phyloP scores from a whole-genome alignment of 257 asterid species.

The Nyctanthes arbortristis region DNA sequence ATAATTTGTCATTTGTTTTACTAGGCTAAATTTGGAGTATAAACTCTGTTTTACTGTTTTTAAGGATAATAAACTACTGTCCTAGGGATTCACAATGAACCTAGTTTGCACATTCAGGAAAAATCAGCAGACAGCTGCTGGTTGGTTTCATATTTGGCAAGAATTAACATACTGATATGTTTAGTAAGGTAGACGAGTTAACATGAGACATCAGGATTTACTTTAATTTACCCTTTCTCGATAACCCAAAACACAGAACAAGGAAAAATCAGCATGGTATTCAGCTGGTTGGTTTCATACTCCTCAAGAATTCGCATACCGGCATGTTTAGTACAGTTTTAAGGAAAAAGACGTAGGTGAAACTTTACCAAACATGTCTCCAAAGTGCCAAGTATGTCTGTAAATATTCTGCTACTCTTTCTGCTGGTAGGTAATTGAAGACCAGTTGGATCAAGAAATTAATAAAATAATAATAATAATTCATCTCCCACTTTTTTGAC shows the following conservation, averaged over 20 bases:
- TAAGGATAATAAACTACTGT: neutral
- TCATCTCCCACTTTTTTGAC: conserved; percentile 25
- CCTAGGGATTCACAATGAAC: neutral
- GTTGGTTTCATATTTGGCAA: neutral
- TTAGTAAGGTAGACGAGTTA: neutral
- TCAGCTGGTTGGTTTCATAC: too few relatives aligned
- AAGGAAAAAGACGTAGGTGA: too few relatives aligned
- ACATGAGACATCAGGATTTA: too few relatives aligned
- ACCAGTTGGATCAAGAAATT: too few relatives aligned
- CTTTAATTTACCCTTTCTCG: too few relatives aligned
- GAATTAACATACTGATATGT: neutral
- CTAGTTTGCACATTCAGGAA: neutral
- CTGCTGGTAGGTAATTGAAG: conserved; percentile 6
- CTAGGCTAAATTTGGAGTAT: too few relatives aligned
- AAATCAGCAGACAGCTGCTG: neutral
- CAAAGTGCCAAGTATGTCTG: neutral
- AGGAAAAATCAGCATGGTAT: too few relatives aligned
- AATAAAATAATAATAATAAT: neutral
- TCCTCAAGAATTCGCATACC: too few relatives aligned
- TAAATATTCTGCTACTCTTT: neutral
- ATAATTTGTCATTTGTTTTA: neutral
- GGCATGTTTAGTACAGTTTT: too few relatives aligned
- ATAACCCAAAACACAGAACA: too few relatives aligned
- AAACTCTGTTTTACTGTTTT: too few relatives aligned
- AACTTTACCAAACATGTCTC: too few relatives aligned